These are phyloP conservation scores for Auriscalpium vulgare DNA, from an alignment of 768 basidiomycete species.

Conservation along the genomic window DNA sequence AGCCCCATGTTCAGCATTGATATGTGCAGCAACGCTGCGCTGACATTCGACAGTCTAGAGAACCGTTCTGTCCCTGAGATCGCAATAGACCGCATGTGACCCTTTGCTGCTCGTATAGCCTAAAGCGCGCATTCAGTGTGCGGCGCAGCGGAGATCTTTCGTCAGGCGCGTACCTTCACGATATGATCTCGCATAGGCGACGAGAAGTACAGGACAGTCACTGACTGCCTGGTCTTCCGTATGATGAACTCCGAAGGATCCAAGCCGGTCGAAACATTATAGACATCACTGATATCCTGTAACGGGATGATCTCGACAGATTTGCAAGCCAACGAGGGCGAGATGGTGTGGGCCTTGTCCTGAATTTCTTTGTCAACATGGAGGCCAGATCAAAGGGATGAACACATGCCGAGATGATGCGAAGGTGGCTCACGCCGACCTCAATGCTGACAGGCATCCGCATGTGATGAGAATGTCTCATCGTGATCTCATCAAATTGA, in stretches of 20 bases:
- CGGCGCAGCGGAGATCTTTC: no score
- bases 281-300: constrained; percentile 78
- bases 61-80: constrained; percentile 52
- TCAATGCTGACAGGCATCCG: constrained; percentile 66
- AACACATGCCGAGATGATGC: constrained; percentile 62
- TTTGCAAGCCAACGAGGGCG: constrained; percentile 59
- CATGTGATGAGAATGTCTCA: constrained; percentile 57
- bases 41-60: constrained; percentile 75
- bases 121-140: constrained; percentile 19
- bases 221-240: constrained; percentile 59
- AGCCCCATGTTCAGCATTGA: constrained; percentile 73
- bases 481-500: constrained; percentile 53
- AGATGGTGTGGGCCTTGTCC: constrained; percentile 67
- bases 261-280: constrained; percentile 70
- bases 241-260: constrained; percentile 80
- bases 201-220: constrained; percentile 63
- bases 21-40: constrained; percentile 80
- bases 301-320: constrained; percentile 78
- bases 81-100: constrained; percentile 50
- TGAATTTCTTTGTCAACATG: constrained; percentile 21
- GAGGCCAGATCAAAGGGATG: neutral
- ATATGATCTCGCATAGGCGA: constrained; percentile 62
- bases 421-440: constrained; percentile 61
- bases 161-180: constrained; percentile 46
- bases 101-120: constrained; percentile 73